A percentile compares a stretch with the other conserved stretches of the same genome.
Conservation (phyloP, 805 yeast species). For the Suhomyces sp. region DNA sequence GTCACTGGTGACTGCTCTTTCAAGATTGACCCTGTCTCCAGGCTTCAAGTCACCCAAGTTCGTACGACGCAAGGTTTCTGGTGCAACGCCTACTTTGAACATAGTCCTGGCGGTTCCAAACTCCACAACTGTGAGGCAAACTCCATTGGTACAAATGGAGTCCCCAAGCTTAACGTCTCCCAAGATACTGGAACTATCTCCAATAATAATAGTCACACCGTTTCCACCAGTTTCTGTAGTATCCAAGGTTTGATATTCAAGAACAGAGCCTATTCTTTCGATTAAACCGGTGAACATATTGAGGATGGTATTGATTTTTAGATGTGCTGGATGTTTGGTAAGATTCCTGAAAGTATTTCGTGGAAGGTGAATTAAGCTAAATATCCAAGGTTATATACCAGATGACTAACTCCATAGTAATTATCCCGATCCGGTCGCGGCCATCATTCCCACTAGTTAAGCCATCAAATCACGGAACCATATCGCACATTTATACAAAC, state of each 20-base stretch:
- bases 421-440: too few species aligned
- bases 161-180: slow-evolving; percentile 90
- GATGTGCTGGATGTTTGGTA: too few species aligned
- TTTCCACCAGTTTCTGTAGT: slow-evolving; percentile 57
- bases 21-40: slow-evolving; percentile 77
- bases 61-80: slow-evolving; percentile 85
- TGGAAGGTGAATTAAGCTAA: too few species aligned
- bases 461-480: too few species aligned
- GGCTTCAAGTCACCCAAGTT: slow-evolving; percentile 60
- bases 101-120: slow-evolving; percentile 47
- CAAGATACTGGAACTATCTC: slow-evolving; percentile 60
- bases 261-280: slow-evolving; percentile 73
- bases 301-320: not conserved
- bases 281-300: slow-evolving; percentile 93
- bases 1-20: slow-evolving; percentile 84
- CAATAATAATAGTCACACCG: slow-evolving; percentile 70
- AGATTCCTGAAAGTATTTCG: too few species aligned
- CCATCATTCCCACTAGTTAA: too few species aligned
- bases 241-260: slow-evolving; percentile 48
- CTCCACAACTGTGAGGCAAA: slow-evolving; percentile 89
- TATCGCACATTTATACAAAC: too few species aligned
- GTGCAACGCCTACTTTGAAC: slow-evolving; percentile 90
- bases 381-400: too few species aligned
- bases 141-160: slow-evolving; percentile 86
- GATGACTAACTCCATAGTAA: too few species aligned